Evolutionary conservation across 2,329 filamentous ascomycete species (phyloP).

Genomic region (Fusarium chuoi): DNA sequence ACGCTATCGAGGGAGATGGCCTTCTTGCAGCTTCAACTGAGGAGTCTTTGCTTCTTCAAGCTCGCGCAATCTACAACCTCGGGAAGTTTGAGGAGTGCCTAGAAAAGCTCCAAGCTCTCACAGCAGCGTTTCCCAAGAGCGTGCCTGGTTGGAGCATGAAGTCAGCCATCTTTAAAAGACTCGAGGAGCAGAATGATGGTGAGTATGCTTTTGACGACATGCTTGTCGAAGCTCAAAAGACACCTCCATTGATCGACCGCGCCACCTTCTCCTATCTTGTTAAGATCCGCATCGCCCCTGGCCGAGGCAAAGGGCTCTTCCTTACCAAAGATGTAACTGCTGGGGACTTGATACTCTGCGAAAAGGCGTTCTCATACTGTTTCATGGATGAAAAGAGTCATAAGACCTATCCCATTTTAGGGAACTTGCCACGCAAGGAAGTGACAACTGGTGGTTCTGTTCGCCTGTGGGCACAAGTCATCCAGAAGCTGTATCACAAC

Average conservation of each 20-base stretch:
- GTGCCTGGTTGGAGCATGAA: neutral
- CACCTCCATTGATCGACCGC: slow-evolving; percentile 57
- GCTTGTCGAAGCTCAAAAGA: slow-evolving; percentile 50
- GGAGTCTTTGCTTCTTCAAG: slow-evolving; percentile 57
- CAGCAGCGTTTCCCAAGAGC: slow-evolving; percentile 50
- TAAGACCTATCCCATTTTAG: slow-evolving; percentile 36
- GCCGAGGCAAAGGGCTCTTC: slow-evolving; percentile 62
- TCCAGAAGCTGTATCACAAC: slow-evolving; percentile 59
- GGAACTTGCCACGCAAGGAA: slow-evolving; percentile 50
- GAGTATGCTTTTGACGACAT: slow-evolving; percentile 52
- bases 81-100: slow-evolving; percentile 51
- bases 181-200: slow-evolving; percentile 52
- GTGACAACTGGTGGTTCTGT: slow-evolving; percentile 52
- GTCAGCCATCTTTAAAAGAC: slow-evolving; percentile 43
- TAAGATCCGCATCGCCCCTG: slow-evolving; percentile 52
- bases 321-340: slow-evolving; percentile 57
- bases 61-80: slow-evolving; percentile 57
- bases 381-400: slow-evolving; percentile 33
- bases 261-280: slow-evolving; percentile 58
- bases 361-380: slow-evolving; percentile 63
- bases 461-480: slow-evolving; percentile 52
- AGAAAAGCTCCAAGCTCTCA: slow-evolving; percentile 48
- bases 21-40: slow-evolving; percentile 45
- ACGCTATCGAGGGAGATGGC: slow-evolving; percentile 37
- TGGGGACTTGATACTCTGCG: slow-evolving; percentile 64